These are phyloP conservation scores for Puccinia novopanici DNA, from an alignment of 1,284 basidiomycete species.

Conservation along the genomic window DNA sequence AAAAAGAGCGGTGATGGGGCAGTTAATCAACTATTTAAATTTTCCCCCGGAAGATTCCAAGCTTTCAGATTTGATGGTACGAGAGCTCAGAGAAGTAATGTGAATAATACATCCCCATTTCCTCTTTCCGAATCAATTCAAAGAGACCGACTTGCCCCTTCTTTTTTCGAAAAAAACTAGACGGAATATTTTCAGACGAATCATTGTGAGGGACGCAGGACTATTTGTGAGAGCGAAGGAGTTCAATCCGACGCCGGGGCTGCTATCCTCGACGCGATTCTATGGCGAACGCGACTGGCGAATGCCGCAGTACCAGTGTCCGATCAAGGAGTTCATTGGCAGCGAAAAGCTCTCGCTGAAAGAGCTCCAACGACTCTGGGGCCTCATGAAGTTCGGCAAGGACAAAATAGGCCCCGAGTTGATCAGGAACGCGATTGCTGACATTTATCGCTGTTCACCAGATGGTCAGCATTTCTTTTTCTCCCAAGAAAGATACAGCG, in stretches of 20 bases:
- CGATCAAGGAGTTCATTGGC: constrained; percentile 29
- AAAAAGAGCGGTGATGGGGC: constrained; percentile 12
- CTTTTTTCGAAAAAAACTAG: constrained; percentile 25
- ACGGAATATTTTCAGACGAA: constrained; percentile 37
- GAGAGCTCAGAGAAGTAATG: constrained; percentile 42
- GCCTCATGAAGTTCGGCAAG: constrained; percentile 41
- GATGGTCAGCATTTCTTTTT: constrained; percentile 16
- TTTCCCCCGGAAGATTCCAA: neutral
- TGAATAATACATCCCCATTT: neutral
- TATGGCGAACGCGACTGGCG: constrained; percentile 23
- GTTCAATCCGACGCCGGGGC: constrained; percentile 8
- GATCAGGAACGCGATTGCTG: constrained; percentile 41
- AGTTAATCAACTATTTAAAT: constrained; percentile 23
- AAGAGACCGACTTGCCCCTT: neutral
- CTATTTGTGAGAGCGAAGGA: constrained; percentile 47
- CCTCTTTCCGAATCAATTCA: neutral
- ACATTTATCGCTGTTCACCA: constrained; percentile 28
- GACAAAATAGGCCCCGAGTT: constrained; percentile 45
- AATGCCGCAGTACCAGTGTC: constrained; percentile 24
- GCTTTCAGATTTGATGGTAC: neutral
- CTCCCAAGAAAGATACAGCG: neutral
- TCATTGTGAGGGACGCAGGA: constrained; percentile 44
- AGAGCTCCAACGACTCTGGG: constrained; percentile 39
- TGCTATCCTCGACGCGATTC: neutral
- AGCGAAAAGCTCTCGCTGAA: constrained; percentile 37